Conservation (phyloP, 139 green algal genomes). For the Chlorella sp. region DNA sequence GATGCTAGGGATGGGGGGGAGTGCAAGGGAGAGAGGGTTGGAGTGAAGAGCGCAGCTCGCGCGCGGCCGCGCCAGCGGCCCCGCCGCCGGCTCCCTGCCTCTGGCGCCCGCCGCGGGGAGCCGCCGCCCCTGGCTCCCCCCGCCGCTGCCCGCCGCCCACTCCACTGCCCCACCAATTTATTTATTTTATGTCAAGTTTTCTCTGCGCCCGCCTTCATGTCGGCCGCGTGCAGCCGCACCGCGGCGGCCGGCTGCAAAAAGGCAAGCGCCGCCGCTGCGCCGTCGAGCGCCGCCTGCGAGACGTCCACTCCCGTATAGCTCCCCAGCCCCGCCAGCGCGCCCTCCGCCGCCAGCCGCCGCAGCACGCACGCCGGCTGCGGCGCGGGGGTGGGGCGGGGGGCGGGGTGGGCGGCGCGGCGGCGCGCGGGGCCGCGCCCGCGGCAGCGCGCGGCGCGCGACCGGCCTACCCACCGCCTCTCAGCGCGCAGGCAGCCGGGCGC, state of each 20-base stretch:
- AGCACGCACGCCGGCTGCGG: neutral
- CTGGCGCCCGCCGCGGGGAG: neutral
- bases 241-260: neutral
- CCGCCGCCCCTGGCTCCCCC: too few species aligned
- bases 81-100: neutral
- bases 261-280: neutral
- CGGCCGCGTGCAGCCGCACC: too few species aligned
- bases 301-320: constrained; percentile 17
- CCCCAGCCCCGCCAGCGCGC: neutral
- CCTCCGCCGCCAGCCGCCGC: neutral
- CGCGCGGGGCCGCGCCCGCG: neutral
- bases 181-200: neutral
- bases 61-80: too few species aligned
- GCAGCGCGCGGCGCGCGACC: neutral
- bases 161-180: too few species aligned
- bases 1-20: neutral
- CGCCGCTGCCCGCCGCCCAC: too few species aligned
- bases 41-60: neutral
- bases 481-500: too few species aligned
- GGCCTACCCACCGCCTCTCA: neutral
- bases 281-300: neutral
- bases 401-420: neutral
- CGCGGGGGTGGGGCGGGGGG: neutral
- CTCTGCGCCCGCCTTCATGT: neutral
- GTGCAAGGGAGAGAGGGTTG: neutral